Evolutionary conservation across 1,284 basidiomycete genomes (phyloP).

Genomic region (Ustilago sp.): DNA sequence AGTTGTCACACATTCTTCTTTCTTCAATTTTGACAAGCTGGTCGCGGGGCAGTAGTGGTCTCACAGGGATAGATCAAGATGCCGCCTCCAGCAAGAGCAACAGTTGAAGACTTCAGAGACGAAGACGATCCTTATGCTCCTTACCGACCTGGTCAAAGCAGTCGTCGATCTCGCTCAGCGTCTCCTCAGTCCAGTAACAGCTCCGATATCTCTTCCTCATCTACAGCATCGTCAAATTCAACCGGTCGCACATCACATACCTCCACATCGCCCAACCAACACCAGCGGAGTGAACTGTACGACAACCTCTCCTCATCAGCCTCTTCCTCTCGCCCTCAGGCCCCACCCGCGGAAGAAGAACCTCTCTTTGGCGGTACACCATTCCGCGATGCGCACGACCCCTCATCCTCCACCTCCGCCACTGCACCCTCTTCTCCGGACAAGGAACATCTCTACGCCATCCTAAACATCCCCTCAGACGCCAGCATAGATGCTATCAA

Average conservation of each 20-base stretch:
- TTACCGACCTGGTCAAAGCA: conserved; percentile 19
- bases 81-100: conserved; percentile 39
- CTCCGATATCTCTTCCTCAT: conserved; percentile 5
- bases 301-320: conserved; percentile 3
- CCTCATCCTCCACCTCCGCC: conserved; percentile 5
- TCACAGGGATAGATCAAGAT: conserved; percentile 9
- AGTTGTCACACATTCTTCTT: not conserved
- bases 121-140: conserved; percentile 50
- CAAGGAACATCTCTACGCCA: conserved; percentile 52
- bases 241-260: conserved; percentile 11
- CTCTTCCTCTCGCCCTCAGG: not conserved
- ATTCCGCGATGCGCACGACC: conserved; percentile 55
- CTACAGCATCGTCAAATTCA: conserved; percentile 9
- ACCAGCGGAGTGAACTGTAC: conserved; percentile 22
- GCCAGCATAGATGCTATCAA: conserved; percentile 79
- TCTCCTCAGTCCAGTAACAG: conserved; percentile 9
- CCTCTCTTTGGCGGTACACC: conserved; percentile 65
- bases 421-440: conserved; percentile 15
- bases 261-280: not conserved
- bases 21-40: not conserved
- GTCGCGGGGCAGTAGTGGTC: not conserved
- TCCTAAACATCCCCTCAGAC: conserved; percentile 77
- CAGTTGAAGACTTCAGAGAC: conserved; percentile 42
- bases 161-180: conserved; percentile 1
- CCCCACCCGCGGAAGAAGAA: conserved; percentile 38